A percentile compares a stretch with the other conserved stretches of the same genome.
These are phyloP conservation scores for Populus trichocarpa DNA, from an alignment of 441 rosid genomes.

Conservation along the genomic window DNA sequence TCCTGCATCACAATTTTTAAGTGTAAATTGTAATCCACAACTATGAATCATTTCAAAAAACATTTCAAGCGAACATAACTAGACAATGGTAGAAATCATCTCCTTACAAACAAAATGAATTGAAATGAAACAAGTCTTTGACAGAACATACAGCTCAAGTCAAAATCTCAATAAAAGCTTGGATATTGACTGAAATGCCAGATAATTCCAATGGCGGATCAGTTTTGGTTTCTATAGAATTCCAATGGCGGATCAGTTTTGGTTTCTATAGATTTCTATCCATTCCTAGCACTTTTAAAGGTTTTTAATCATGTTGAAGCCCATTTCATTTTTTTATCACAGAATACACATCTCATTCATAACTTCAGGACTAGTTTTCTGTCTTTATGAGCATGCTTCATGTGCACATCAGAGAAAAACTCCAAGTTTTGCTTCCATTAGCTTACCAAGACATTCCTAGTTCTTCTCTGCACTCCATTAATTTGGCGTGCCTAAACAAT, in stretches of 20 bases:
- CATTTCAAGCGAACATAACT: background rate
- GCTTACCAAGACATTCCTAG: conserved; percentile 64
- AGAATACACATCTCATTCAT: background rate
- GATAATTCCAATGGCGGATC: background rate
- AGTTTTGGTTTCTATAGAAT: too few species aligned
- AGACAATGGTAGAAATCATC: too few species aligned
- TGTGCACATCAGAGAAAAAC: background rate
- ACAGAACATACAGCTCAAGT: background rate
- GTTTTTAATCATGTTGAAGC: background rate
- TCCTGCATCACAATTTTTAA: conserved; percentile 44
- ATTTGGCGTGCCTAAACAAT: conserved; percentile 68
- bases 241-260: background rate
- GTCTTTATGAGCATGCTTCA: background rate
- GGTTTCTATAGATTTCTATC: background rate
- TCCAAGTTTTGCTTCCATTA: conserved; percentile 15
- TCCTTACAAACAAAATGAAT: background rate
- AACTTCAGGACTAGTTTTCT: background rate
- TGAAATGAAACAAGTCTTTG: background rate
- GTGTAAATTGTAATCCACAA: conserved; percentile 12
- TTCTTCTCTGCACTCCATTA: conserved; percentile 70
- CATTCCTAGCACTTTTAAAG: background rate
- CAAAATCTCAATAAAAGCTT: background rate
- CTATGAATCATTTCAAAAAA: conserved; percentile 8
- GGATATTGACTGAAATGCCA: conserved; percentile 4
- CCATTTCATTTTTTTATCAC: background rate